These are phyloP conservation scores for Xylariomycetidae sp. DNA, from an alignment of 2,329 filamentous ascomycete species.

Conservation along the genomic window DNA sequence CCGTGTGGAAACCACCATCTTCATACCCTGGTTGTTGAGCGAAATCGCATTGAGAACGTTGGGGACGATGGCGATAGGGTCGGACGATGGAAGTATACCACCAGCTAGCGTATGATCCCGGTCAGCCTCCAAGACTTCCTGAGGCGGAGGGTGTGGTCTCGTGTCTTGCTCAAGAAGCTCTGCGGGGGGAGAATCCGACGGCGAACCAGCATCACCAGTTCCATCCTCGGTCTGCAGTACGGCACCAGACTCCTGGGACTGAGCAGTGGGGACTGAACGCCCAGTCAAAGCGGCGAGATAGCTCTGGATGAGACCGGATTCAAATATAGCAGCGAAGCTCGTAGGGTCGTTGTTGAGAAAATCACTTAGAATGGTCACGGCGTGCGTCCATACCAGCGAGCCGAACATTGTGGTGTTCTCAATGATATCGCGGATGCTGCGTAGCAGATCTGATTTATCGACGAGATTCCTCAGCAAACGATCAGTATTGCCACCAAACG, in stretches of 20 bases:
- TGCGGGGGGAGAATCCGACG: conserved; percentile 33
- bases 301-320: conserved; percentile 83
- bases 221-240: conserved; percentile 24
- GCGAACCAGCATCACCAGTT: conserved; percentile 31
- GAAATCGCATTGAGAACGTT: conserved; percentile 90
- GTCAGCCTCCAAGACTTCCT: conserved; percentile 40
- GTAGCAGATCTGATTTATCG: conserved; percentile 80
- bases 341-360: conserved; percentile 99
- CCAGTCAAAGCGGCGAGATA: conserved; percentile 77
- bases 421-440: conserved; percentile 73
- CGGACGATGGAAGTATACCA: conserved; percentile 79
- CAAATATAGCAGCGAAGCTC: conserved; percentile 90
- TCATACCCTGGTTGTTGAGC: conserved; percentile 80
- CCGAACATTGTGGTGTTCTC: conserved; percentile 75
- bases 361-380: conserved; percentile 83
- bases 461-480: conserved; percentile 87
- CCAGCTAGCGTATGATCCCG: conserved; percentile 46
- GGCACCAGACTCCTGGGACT: conserved; percentile 25
- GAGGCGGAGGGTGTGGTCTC: conserved; percentile 47
- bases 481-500: conserved; percentile 74
- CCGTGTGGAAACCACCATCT: conserved; percentile 75
- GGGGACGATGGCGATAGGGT: conserved; percentile 83
- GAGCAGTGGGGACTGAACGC: conserved; percentile 34
- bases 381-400: conserved; percentile 91
- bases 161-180: conserved; percentile 32